A percentile compares a stretch with the other conserved stretches of the same genome.
These are phyloP conservation scores for Lachancea kluyveri DNA, from an alignment of 805 yeast genomes.

Conservation along the genomic window DNA sequence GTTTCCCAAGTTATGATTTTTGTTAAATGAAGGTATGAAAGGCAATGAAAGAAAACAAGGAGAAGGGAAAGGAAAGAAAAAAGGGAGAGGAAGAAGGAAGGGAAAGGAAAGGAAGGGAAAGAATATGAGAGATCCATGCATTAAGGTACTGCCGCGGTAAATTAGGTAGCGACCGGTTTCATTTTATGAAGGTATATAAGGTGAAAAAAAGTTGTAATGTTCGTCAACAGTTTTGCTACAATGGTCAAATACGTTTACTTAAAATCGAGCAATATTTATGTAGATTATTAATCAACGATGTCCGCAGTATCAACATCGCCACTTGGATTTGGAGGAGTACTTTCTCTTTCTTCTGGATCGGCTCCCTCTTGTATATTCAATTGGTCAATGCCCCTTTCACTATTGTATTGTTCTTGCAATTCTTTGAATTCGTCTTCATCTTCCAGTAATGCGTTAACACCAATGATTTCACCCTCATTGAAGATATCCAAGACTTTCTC, in stretches of 20 bases:
- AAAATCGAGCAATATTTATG: too few species aligned
- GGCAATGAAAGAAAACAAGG: too few species aligned
- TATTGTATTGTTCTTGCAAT: conserved; percentile 40
- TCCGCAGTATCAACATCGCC: conserved; percentile 30
- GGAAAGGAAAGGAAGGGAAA: too few species aligned
- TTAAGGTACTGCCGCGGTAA: too few species aligned
- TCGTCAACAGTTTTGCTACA: too few species aligned
- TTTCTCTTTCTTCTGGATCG: conserved; percentile 10
- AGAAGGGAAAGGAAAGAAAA: too few species aligned
- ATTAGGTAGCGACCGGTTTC: too few species aligned
- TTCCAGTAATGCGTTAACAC: conserved; percentile 70
- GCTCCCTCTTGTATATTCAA: conserved; percentile 14
- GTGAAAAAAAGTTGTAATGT: too few species aligned
- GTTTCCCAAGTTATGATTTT: conserved; percentile 50
- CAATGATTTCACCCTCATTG: conserved; percentile 76
- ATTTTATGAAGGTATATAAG: too few species aligned
- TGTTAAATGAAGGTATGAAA: conserved; percentile 23
- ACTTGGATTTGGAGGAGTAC: conserved; percentile 12
- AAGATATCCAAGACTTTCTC: conserved; percentile 68
- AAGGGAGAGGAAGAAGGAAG: not conserved
- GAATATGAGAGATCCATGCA: too few species aligned
- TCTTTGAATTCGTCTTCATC: conserved; percentile 64
- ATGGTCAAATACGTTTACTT: too few species aligned
- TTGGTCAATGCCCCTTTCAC: conserved; percentile 14
- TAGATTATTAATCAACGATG: conserved; percentile 32